A percentile compares a stretch with the other conserved stretches of the same genome.
These are phyloP conservation scores for Suhomyces canberraensis DNA, from an alignment of 805 yeast genomes.

Conservation along the genomic window DNA sequence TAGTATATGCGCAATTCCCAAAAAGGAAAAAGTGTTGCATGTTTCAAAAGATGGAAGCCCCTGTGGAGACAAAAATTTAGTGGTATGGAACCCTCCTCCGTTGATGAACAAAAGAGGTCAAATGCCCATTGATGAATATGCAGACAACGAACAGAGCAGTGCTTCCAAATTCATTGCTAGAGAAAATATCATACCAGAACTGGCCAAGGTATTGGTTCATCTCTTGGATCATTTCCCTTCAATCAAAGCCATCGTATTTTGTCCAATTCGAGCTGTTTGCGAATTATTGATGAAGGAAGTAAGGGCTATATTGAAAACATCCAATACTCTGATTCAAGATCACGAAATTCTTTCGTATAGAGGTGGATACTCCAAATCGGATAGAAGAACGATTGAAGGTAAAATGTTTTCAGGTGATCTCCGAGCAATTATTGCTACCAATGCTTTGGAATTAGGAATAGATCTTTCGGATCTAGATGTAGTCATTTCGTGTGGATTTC, in stretches of 20 bases:
- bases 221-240: constrained; percentile 52
- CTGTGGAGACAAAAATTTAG: constrained; percentile 65
- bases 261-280: constrained; percentile 81
- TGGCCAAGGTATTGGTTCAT: constrained; percentile 70
- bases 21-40: constrained; percentile 45
- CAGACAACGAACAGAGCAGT: background rate
- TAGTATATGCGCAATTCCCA: constrained; percentile 63
- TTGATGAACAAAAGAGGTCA: constrained; percentile 53
- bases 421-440: constrained; percentile 87
- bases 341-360: constrained; percentile 81
- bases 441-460: constrained; percentile 92
- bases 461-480: constrained; percentile 93
- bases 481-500: constrained; percentile 90
- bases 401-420: constrained; percentile 88
- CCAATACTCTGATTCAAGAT: constrained; percentile 21
- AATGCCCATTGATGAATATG: background rate
- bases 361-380: constrained; percentile 89
- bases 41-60: constrained; percentile 87
- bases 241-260: constrained; percentile 83
- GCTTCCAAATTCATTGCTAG: constrained; percentile 35
- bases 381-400: constrained; percentile 81
- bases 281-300: constrained; percentile 86
- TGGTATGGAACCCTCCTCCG: constrained; percentile 84
- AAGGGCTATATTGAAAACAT: constrained; percentile 38
- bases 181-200: constrained; percentile 68